Base-by-base conservation (phyloP, 768 basidiomycete genomes). In the Pisolithus albus region DNA sequence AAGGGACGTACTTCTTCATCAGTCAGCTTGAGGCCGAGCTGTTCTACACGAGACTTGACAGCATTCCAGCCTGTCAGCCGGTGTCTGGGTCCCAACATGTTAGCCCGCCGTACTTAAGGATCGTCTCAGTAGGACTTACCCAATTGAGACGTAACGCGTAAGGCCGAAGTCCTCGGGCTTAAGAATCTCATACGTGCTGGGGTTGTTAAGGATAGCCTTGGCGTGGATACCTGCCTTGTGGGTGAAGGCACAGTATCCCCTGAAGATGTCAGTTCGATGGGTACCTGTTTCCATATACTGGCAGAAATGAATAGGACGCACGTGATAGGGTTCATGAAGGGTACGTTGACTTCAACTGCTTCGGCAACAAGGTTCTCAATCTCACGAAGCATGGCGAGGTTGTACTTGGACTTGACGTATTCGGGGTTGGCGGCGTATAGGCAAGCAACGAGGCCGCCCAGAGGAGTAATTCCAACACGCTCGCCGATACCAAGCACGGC, bases 181-280 rank as follows among this genome's bases (percentile, higher is more conserved):
- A 70, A 96, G 82, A 69, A 97, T 97, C 73, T 99, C 95, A 71
- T 98, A 99, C 9, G 96, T 99, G 63, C 88, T 91, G 2, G 96
- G 96, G 79, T 99, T 99, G 76, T 97, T 96, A 56, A 94, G 82
- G 70, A 99, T 99, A 37, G 96, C 96, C 80, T 99, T 99, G 74
- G 96, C 96, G 71, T 99, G 96, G 58, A 99, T 99, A 67, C 96
- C 96, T 19, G 96, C 96, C 85, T 99, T 98, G 84, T 98, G 96
- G 24, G 96, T 99, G 77, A 99, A 99, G 4, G 96, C 96, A 66
- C 96, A 98, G 73, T 97, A 99, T 15, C 96, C 96, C 51, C 94
- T 97, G 57, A 1, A 19, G 8, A 36, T 4, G 56, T 49, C 11
- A 44, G 39, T 7, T 8, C 5, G 19, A 26, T 47, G 5, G n/a